Percentiles rank a stretch among this genome's conserved stretches.
phyloP scores from a whole-genome alignment of 768 basidiomycete species.

The Boletus subcaerulescens region DNA sequence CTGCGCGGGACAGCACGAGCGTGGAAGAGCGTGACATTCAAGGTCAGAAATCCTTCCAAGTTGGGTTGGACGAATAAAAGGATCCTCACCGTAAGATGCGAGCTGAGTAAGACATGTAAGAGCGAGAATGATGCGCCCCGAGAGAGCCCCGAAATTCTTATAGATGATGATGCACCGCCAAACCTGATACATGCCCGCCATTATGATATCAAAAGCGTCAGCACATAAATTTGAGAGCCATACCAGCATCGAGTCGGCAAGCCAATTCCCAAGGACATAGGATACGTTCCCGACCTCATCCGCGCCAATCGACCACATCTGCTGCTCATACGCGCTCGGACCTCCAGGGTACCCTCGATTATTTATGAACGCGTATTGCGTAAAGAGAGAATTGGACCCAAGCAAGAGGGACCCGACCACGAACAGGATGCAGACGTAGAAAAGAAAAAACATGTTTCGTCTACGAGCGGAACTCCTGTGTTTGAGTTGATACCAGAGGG shows the following conservation, averaged over 20 bases:
- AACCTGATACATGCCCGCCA: conserved; percentile 8
- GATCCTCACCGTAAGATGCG: conserved; percentile 22
- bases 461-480: conserved; percentile 8
- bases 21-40: background rate
- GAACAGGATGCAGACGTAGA: conserved; percentile 23
- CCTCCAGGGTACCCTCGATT: conserved; percentile 27
- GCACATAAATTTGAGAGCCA: background rate
- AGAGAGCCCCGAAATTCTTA: conserved; percentile 14
- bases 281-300: conserved; percentile 26
- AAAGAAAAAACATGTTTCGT: conserved; percentile 22
- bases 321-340: conserved; percentile 19
- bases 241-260: conserved; percentile 27
- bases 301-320: conserved; percentile 28
- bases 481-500: conserved; percentile 19
- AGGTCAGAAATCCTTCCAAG: no score
- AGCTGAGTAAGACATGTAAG: conserved; percentile 25
- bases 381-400: conserved; percentile 27
- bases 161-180: conserved; percentile 32
- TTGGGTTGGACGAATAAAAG: background rate
- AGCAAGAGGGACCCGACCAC: conserved; percentile 24
- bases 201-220: background rate
- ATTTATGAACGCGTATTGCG: conserved; percentile 30
- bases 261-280: conserved; percentile 30
- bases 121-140: conserved; percentile 13
- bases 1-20: conserved; percentile 1